Percentiles rank a stretch among this genome's conserved stretches.
These are phyloP conservation scores for Myxozyma monticola DNA, from an alignment of 805 yeast genomes.

Conservation along the genomic window DNA sequence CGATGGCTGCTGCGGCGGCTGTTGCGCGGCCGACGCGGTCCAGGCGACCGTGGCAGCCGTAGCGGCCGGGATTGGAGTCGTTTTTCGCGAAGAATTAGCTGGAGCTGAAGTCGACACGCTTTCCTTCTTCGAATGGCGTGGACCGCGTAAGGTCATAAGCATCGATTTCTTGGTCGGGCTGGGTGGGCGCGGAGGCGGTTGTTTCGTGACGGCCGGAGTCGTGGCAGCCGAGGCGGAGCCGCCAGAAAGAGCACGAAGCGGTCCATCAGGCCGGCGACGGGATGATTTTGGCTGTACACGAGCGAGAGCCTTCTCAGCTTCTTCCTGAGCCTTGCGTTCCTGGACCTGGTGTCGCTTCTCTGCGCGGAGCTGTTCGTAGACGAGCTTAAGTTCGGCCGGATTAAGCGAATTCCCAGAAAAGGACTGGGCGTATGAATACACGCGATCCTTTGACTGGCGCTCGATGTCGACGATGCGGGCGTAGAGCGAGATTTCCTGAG, in stretches of 20 bases:
- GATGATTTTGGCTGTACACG: not conserved
- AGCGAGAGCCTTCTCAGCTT: conserved; percentile 8
- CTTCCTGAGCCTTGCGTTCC: conserved; percentile 6
- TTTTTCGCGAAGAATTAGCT: too few relatives aligned
- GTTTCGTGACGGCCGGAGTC: not conserved
- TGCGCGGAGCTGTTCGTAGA: conserved; percentile 24
- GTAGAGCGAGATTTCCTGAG: conserved; percentile 40
- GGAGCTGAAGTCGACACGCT: not conserved
- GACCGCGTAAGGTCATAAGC: conserved; percentile 29
- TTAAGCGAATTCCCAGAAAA: conserved; percentile 21
- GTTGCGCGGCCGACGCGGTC: conserved; percentile 10
- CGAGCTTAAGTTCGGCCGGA: conserved; percentile 13
- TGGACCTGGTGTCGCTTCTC: conserved; percentile 16
- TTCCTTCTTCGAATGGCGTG: conserved; percentile 18
- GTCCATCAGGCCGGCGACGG: conserved; percentile 1
- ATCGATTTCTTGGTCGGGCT: conserved; percentile 28
- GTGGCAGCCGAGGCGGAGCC: conserved; percentile 1
- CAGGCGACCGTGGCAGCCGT: conserved; percentile 24
- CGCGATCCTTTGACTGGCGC: conserved; percentile 44
- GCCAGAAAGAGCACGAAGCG: conserved; percentile 12
- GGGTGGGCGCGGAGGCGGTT: conserved; percentile 7
- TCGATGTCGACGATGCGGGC: conserved; percentile 43
- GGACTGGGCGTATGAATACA: conserved; percentile 27
- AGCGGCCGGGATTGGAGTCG: conserved; percentile 11
- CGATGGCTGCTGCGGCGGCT: conserved; percentile 7